These are phyloP conservation scores for Nothophytophthora sp. DNA, from an alignment of 352 stramenopile species.

Conservation along the genomic window DNA sequence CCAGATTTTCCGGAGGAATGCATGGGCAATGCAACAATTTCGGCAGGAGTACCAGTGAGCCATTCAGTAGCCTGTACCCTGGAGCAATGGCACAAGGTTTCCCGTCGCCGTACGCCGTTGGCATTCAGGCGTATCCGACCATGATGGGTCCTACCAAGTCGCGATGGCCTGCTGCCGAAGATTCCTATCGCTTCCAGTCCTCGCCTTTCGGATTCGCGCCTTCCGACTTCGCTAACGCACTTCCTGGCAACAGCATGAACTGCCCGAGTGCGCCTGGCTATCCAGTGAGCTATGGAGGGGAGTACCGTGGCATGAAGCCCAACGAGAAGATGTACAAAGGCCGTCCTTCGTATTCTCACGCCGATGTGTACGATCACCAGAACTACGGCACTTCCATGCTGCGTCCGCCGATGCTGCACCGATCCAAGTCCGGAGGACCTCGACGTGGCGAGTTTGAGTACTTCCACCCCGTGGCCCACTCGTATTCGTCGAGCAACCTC, in stretches of 20 bases:
- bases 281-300: constrained; percentile 15
- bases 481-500: constrained; percentile 69
- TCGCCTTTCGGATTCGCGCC: constrained; percentile 26
- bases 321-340: constrained; percentile 22
- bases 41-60: constrained; percentile 30
- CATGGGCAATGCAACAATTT: constrained; percentile 20
- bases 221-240: constrained; percentile 22
- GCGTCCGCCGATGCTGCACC: constrained; percentile 29
- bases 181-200: constrained; percentile 19
- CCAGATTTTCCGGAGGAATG: constrained; percentile 9
- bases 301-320: constrained; percentile 19
- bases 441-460: constrained; percentile 37
- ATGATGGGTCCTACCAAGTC: constrained; percentile 24
- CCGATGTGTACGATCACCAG: constrained; percentile 29
- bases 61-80: constrained; percentile 23
- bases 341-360: constrained; percentile 20
- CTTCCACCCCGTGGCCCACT: constrained; percentile 59
- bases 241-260: constrained; percentile 11
- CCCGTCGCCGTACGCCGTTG: constrained; percentile 18
- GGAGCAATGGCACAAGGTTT: constrained; percentile 25
- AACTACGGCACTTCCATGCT: constrained; percentile 23
- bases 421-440: constrained; percentile 26
- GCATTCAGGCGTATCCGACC: constrained; percentile 17
- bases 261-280: constrained; percentile 21
- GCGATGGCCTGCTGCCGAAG: constrained; percentile 21